Conservation (phyloP, 257 asterid species). For the Dorcoceras hygrometricum region DNA sequence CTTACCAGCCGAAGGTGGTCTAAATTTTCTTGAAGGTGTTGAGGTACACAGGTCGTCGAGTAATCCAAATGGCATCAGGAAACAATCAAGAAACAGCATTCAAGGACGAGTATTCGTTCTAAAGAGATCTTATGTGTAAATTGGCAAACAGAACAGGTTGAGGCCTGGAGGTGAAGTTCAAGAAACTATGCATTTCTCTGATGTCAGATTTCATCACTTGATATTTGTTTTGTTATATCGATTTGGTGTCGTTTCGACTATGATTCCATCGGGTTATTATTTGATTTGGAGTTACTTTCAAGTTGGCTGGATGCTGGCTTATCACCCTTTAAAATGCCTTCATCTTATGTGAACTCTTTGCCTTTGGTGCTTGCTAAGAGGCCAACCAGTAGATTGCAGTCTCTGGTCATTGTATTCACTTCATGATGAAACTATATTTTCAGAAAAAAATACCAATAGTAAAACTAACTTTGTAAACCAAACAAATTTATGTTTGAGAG, state of each 20-base stretch:
- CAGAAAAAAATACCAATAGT: too few species aligned
- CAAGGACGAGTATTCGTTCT: not conserved
- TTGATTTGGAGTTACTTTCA: not conserved
- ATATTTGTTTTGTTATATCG: too few species aligned
- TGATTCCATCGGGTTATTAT: not conserved
- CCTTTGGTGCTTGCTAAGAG: not conserved
- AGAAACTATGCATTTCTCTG: conserved; percentile 7
- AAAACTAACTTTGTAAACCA: too few species aligned
- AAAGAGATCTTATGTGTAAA: conserved; percentile 33
- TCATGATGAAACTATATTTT: too few species aligned
- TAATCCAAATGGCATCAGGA: conserved; percentile 28
- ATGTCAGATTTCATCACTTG: not conserved
- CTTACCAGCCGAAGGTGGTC: conserved; percentile 16
- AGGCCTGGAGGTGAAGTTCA: conserved; percentile 63
- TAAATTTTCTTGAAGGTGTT: conserved; percentile 6
- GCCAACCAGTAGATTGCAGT: too few species aligned
- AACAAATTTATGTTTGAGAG: too few species aligned
- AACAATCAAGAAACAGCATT: conserved; percentile 27
- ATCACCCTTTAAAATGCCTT: too few species aligned
- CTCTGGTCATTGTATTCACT: too few species aligned
- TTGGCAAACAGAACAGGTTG: conserved; percentile 50
- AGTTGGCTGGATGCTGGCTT: not conserved
- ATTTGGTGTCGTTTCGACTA: not conserved
- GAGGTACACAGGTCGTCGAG: too few species aligned
- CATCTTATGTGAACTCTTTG: not conserved